phyloP scores from a whole-genome alignment of 2,329 filamentous ascomycete genomes.

The Laburnicola sp. region DNA sequence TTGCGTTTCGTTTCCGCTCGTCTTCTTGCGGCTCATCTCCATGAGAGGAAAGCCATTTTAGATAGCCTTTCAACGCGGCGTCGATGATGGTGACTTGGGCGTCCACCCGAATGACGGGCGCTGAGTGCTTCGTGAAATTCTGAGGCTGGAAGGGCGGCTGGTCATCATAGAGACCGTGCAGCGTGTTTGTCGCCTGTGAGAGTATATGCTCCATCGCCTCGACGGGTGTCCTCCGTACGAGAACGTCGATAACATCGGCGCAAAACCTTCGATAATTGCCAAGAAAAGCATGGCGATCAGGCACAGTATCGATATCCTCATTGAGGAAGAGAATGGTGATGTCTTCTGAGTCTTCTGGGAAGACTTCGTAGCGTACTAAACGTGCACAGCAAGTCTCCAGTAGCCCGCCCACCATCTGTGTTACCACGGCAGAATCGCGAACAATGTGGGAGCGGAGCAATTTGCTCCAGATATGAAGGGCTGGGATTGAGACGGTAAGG shows the following conservation, averaged over 20 bases:
- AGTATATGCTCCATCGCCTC: conserved; percentile 89
- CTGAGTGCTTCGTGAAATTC: conserved; percentile 65
- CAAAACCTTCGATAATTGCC: conserved; percentile 95
- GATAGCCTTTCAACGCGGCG: conserved; percentile 83
- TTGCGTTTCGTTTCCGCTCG: conserved; percentile 57
- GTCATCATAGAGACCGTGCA: conserved; percentile 75
- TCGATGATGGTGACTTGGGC: conserved; percentile 89
- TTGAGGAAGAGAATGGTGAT: conserved; percentile 79
- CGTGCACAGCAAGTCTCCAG: conserved; percentile 82
- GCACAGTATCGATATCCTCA: conserved; percentile 93
- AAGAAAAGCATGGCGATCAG: conserved; percentile 91
- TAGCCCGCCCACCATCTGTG: conserved; percentile 69
- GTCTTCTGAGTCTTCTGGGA: conserved; percentile 81
- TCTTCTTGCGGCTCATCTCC: conserved; percentile 54
- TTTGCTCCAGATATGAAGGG: conserved; percentile 86
- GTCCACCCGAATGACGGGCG: conserved; percentile 77
- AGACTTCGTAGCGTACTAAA: conserved; percentile 81
- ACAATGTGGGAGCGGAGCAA: conserved; percentile 74
- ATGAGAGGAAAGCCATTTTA: conserved; percentile 69
- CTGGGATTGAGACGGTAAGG: conserved; percentile 88
- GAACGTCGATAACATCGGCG: conserved; percentile 80
- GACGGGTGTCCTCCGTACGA: conserved; percentile 77
- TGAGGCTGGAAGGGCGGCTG: conserved; percentile 63
- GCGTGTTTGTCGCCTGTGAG: conserved; percentile 71
- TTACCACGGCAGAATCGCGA: conserved; percentile 64